Conservation (phyloP, 352 stramenopile species). For the Globisporangium splendens region DNA sequence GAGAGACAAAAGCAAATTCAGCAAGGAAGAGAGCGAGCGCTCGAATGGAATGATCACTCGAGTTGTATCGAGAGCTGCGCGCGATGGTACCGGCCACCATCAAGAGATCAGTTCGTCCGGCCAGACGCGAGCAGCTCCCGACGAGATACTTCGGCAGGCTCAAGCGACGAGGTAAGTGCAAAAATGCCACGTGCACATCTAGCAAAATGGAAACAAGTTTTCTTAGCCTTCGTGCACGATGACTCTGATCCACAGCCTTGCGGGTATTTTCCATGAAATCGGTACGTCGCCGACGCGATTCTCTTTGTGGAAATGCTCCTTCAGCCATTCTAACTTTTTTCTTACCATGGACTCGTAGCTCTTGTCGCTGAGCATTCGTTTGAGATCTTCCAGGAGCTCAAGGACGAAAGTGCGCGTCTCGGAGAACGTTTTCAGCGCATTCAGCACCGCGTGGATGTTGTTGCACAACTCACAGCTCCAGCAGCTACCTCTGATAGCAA, state of each 20-base stretch:
- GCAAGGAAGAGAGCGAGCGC: no score
- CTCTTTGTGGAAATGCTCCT: neutral
- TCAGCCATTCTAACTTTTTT: neutral
- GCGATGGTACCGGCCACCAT: no score
- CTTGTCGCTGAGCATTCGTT: conserved; percentile 44
- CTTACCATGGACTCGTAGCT: conserved; percentile 18
- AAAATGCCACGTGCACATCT: no score
- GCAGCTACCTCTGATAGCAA: conserved; percentile 3
- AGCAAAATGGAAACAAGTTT: no score
- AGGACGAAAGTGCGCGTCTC: conserved; percentile 27
- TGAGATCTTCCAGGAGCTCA: conserved; percentile 49
- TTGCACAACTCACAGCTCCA: conserved; percentile 24
- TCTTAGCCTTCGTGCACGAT: no score
- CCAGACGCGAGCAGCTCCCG: conserved; percentile 15
- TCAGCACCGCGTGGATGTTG: conserved; percentile 23
- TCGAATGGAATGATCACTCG: no score
- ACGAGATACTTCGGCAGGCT: conserved; percentile 39
- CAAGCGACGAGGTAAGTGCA: conserved; percentile 22
- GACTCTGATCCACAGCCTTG: conserved; percentile 17
- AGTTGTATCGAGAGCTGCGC: no score
- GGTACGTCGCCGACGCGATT: conserved; percentile 16
- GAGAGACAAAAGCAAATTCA: no score
- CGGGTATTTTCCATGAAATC: conserved; percentile 47
- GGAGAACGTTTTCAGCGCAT: conserved; percentile 27
- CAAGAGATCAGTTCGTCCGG: neutral